Evolutionary conservation across 208 protist species (phyloP).

Genomic region (Acanthamoeba healyi): DNA sequence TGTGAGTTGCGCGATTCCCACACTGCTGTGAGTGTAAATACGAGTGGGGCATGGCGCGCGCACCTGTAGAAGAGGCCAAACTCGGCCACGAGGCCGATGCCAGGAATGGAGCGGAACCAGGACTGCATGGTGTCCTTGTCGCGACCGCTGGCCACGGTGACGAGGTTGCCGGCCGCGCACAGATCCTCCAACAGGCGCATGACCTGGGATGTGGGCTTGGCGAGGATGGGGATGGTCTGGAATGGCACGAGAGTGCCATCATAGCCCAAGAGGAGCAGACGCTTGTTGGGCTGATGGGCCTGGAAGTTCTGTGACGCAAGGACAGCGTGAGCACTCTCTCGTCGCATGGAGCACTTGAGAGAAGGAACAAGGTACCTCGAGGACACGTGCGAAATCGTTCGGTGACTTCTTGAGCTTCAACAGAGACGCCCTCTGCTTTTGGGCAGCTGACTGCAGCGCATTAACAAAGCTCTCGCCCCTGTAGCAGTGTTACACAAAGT

Average conservation of each 20-base stretch:
- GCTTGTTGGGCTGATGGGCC: constrained; percentile 3
- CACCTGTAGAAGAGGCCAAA: constrained; percentile 57
- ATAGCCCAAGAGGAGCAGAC: constrained; percentile 81
- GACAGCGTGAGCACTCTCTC: background rate
- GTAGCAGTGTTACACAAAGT: no score
- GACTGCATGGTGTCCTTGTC: constrained; percentile 48
- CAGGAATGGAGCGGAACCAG: constrained; percentile 44
- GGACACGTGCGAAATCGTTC: background rate
- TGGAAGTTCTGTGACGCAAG: background rate
- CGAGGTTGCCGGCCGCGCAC: background rate
- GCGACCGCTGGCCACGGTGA: constrained; percentile 18
- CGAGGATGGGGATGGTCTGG: constrained; percentile 48
- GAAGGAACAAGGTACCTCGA: background rate
- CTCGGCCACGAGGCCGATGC: constrained; percentile 57
- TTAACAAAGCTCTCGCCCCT: constrained; percentile 69
- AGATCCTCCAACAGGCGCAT: constrained; percentile 9
- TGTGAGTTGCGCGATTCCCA: background rate
- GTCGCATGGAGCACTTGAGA: background rate
- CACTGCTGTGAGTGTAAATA: background rate
- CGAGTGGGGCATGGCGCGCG: background rate
- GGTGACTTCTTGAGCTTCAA: background rate
- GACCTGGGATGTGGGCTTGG: constrained; percentile 57
- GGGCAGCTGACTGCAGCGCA: background rate
- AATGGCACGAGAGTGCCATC: constrained; percentile 84
- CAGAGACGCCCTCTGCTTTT: background rate